Evolutionary conservation across 345 rosid genomes (phyloP).

Genomic region (Orychophragmus violaceus): DNA sequence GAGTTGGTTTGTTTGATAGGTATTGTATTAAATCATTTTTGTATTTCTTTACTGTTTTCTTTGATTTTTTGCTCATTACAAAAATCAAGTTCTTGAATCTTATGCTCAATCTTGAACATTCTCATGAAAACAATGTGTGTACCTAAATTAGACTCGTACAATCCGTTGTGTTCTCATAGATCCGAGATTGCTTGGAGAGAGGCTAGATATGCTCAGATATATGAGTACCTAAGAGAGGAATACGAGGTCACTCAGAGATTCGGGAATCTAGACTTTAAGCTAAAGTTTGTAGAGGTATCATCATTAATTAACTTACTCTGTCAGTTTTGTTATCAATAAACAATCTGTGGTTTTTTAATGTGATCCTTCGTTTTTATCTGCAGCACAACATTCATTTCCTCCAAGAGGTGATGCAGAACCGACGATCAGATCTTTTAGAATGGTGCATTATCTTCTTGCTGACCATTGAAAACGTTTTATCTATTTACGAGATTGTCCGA

Average conservation of each 20-base stretch:
- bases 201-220: slow-evolving; percentile 86
- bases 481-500: slow-evolving; percentile 60
- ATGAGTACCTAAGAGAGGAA: slow-evolving; percentile 87
- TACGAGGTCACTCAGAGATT: slow-evolving; percentile 88
- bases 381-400: slow-evolving; percentile 97
- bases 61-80: background rate
- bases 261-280: slow-evolving; percentile 75
- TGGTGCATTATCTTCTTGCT: slow-evolving; percentile 88
- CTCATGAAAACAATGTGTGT: background rate
- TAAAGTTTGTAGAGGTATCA: slow-evolving; percentile 84
- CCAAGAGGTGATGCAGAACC: slow-evolving; percentile 82
- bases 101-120: background rate
- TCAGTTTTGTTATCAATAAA: background rate
- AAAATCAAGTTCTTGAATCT: background rate
- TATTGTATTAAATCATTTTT: slow-evolving; percentile 19
- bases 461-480: slow-evolving; percentile 60
- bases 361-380: slow-evolving; percentile 12
- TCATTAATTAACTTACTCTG: background rate
- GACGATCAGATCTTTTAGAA: slow-evolving; percentile 73
- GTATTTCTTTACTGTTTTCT: background rate
- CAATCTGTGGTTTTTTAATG: background rate
- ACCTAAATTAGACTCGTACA: background rate
- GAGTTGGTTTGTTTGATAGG: slow-evolving; percentile 97
- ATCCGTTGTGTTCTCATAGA: slow-evolving; percentile 35
- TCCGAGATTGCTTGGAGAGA: slow-evolving; percentile 98